phyloP scores from a whole-genome alignment of 192 early-diverging fungal genomes.

The Backusella tarrabulga region DNA sequence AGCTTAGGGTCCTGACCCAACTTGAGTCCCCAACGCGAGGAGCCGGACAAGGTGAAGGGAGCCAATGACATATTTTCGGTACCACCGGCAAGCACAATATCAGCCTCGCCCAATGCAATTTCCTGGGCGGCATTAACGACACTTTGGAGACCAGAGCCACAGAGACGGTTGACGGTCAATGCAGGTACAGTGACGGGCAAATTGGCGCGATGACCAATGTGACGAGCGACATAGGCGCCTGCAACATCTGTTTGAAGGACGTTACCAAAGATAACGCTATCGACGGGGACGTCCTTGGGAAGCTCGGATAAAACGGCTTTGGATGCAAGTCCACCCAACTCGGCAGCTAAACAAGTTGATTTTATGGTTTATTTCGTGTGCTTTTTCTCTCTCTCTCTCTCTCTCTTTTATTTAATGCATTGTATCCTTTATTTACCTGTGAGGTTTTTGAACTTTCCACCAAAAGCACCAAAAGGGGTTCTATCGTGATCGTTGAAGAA shows the following conservation, averaged over 20 bases:
- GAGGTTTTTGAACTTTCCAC: conserved; percentile 88
- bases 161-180: conserved; percentile 92
- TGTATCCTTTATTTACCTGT: conserved; percentile 47
- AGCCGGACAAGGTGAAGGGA: conserved; percentile 77
- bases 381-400: too few species aligned
- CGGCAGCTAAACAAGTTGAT: conserved; percentile 48
- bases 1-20: conserved; percentile 88
- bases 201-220: conserved; percentile 88
- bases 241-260: conserved; percentile 82
- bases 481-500: conserved; percentile 8
- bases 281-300: conserved; percentile 66
- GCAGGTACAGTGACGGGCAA: conserved; percentile 85
- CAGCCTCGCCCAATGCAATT: conserved; percentile 78
- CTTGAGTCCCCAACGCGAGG: conserved; percentile 75
- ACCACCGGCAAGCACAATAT: conserved; percentile 87
- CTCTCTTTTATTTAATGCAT: too few species aligned
- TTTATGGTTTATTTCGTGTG: not conserved
- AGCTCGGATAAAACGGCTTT: conserved; percentile 81
- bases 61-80: conserved; percentile 94
- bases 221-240: conserved; percentile 89
- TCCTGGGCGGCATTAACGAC: conserved; percentile 95
- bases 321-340: conserved; percentile 91
- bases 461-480: conserved; percentile 90
- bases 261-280: conserved; percentile 95
- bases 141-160: conserved; percentile 94